These are phyloP conservation scores for Pythium aquatile DNA, from an alignment of 352 stramenopile species.

Conservation along the genomic window DNA sequence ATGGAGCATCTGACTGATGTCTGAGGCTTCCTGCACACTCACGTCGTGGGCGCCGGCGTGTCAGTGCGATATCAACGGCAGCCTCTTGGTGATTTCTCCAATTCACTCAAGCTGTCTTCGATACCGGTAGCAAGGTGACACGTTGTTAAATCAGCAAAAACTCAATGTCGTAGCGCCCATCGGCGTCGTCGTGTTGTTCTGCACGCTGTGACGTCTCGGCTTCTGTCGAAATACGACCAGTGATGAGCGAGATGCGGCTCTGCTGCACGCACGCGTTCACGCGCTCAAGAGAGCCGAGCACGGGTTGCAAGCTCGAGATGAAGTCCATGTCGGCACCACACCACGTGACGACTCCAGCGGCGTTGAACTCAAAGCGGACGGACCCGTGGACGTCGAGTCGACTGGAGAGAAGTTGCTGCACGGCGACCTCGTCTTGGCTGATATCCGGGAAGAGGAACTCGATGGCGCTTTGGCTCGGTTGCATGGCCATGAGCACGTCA, in stretches of 20 bases:
- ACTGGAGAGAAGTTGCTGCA: conserved; percentile 41
- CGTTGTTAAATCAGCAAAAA: conserved; percentile 14
- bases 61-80: no score
- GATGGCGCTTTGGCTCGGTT: conserved; percentile 35
- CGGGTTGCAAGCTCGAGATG: conserved; percentile 32
- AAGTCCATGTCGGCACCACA: conserved; percentile 61
- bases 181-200: neutral
- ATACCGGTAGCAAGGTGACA: neutral
- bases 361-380: conserved; percentile 54
- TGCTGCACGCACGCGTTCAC: conserved; percentile 7
- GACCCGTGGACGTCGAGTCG: conserved; percentile 38
- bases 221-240: conserved; percentile 5
- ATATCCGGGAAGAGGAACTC: conserved; percentile 42
- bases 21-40: no score
- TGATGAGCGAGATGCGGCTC: conserved; percentile 13
- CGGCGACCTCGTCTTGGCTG: conserved; percentile 28
- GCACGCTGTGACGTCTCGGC: neutral
- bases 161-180: conserved; percentile 3
- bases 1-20: no score
- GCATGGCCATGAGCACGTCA: conserved; percentile 34
- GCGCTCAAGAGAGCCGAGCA: conserved; percentile 39
- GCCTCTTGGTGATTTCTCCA: no score
- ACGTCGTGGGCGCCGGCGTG: no score
- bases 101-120: no score
- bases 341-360: conserved; percentile 35